Conservation (phyloP, 2,329 filamentous ascomycete genomes). For the Ophiostoma australiae region DNA sequence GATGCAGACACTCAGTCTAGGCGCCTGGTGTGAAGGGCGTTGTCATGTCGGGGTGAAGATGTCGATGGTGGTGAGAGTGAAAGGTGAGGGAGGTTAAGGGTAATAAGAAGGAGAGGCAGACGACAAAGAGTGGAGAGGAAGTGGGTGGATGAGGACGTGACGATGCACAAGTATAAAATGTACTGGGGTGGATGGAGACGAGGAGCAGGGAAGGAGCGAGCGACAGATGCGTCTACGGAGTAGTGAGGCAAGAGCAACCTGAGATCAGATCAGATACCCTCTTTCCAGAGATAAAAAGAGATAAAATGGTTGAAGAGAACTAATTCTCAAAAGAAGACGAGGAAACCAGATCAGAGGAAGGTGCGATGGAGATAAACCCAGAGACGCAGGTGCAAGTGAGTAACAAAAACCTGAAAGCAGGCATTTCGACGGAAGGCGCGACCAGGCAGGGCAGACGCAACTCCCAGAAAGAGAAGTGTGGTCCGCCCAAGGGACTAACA, state of each 20-base stretch:
- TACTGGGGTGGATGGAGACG: background rate
- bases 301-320: background rate
- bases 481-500: background rate
- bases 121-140: background rate
- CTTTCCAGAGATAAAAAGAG: background rate
- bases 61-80: background rate
- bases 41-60: constrained; percentile 15
- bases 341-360: background rate
- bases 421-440: constrained; percentile 1
- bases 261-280: background rate
- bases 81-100: constrained; percentile 3
- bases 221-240: constrained; percentile 4
- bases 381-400: background rate
- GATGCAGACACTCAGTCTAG: constrained; percentile 16
- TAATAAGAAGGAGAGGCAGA: background rate
- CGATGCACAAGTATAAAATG: constrained; percentile 5
- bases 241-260: background rate
- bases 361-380: background rate
- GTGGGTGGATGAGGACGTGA: background rate
- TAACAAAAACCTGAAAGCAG: background rate
- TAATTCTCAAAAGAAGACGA: background rate
- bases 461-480: background rate
- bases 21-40: constrained; percentile 1
- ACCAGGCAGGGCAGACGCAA: constrained; percentile 1
- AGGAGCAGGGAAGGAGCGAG: constrained; percentile 8